Percentiles rank a stretch among this genome's conserved stretches.
Evolutionary conservation across 768 basidiomycete genomes (phyloP).

Genomic region (Mycena galopus): DNA sequence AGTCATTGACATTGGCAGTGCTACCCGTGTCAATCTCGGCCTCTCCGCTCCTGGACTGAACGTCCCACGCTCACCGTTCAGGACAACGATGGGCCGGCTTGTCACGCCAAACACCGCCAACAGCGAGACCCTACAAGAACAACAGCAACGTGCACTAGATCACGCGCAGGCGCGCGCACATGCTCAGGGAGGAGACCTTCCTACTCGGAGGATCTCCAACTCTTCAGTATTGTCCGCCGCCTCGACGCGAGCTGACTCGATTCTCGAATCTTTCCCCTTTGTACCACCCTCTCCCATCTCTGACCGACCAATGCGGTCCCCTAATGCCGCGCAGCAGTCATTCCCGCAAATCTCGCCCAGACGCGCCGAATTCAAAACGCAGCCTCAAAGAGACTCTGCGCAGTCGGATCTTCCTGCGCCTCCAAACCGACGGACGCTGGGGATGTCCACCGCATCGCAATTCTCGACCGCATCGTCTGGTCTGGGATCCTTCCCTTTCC

Average conservation of each 20-base stretch:
- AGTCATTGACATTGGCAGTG: conserved; percentile 70
- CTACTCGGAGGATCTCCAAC: conserved; percentile 67
- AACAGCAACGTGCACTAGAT: conserved; percentile 74
- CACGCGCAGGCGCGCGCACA: conserved; percentile 73
- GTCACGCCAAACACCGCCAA: conserved; percentile 59
- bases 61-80: conserved; percentile 61
- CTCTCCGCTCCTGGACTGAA: conserved; percentile 52
- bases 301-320: conserved; percentile 80
- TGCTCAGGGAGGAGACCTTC: conserved; percentile 62
- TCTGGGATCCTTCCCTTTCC: conserved; percentile 89
- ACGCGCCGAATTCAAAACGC: conserved; percentile 32
- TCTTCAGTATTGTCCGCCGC: conserved; percentile 77
- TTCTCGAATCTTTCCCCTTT: conserved; percentile 89
- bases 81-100: conserved; percentile 75
- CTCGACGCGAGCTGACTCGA: conserved; percentile 84
- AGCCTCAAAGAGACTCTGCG: conserved; percentile 33
- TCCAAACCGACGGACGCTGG: conserved; percentile 72
- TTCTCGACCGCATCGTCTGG: conserved; percentile 84
- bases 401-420: conserved; percentile 61
- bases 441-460: conserved; percentile 82
- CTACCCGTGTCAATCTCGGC: conserved; percentile 77
- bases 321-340: conserved; percentile 73
- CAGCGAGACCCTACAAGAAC: conserved; percentile 65
- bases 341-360: conserved; percentile 42
- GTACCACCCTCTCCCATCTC: conserved; percentile 92